Percentiles rank a stretch among this genome's conserved stretches.
Evolutionary conservation across 257 asterid species (phyloP).

Genomic region (Buddleja alternifolia): DNA sequence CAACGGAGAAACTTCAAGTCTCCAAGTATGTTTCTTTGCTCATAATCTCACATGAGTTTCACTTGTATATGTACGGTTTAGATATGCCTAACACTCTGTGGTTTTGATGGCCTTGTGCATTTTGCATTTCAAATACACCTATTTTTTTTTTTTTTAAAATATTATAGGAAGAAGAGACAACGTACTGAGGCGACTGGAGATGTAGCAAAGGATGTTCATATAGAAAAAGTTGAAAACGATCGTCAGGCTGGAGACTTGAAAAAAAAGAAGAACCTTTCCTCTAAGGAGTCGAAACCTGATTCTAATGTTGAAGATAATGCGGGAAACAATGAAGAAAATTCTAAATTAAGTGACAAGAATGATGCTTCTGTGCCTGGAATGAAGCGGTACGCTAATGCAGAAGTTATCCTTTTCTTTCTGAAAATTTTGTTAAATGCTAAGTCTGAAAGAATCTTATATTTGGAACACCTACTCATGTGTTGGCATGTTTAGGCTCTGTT

Average conservation of each 20-base stretch:
- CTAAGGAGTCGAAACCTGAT: conserved; percentile 41
- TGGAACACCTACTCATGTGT: background rate
- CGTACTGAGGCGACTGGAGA: conserved; percentile 43
- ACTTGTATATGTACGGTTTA: conserved; percentile 1
- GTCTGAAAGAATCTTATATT: background rate
- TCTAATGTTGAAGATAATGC: conserved; percentile 34
- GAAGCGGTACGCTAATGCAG: conserved; percentile 45
- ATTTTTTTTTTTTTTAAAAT: conserved; percentile 2
- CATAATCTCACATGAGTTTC: background rate
- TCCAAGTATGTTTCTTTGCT: conserved; percentile 49
- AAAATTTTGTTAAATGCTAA: conserved; percentile 2
- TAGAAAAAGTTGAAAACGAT: conserved; percentile 38
- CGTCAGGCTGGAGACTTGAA: conserved; percentile 33
- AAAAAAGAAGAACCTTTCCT: conserved; percentile 35
- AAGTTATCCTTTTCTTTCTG: conserved; percentile 1
- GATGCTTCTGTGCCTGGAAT: conserved; percentile 22
- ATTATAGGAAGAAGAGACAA: conserved; percentile 68
- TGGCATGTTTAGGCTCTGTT: no score
- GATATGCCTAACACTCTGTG: conserved; percentile 13
- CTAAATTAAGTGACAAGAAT: conserved; percentile 35
- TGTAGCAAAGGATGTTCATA: conserved; percentile 36
- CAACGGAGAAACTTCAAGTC: conserved; percentile 50
- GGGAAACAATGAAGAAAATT: conserved; percentile 38
- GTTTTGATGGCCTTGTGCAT: conserved; percentile 9
- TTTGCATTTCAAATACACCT: background rate